Evolutionary conservation across 2,329 filamentous ascomycete genomes (phyloP).

Genomic region (Aspergillus jensenii): DNA sequence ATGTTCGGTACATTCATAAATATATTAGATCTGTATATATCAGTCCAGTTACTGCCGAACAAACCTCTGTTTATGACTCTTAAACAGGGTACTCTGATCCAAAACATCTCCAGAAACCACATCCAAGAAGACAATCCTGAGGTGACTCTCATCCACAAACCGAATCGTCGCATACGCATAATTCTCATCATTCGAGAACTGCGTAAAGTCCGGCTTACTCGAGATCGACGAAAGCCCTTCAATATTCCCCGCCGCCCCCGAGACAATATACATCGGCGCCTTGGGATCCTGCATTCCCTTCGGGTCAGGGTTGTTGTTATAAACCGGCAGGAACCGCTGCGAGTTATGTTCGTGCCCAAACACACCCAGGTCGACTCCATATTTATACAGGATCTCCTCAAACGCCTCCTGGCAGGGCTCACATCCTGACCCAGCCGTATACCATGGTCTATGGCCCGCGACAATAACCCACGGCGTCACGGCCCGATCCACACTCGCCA

Average conservation of each 20-base stretch:
- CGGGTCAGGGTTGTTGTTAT: slow-evolving; percentile 41
- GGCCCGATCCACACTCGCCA: slow-evolving; percentile 56
- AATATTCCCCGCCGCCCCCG: slow-evolving; percentile 58
- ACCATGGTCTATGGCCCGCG: slow-evolving; percentile 50
- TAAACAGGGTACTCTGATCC: slow-evolving; percentile 51
- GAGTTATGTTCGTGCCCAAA: slow-evolving; percentile 62
- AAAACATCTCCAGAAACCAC: slow-evolving; percentile 51
- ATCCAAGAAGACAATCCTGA: slow-evolving; percentile 54
- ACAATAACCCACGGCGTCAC: slow-evolving; percentile 57
- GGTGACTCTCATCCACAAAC: slow-evolving; percentile 46
- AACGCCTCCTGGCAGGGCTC: slow-evolving; percentile 52
- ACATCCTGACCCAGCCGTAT: slow-evolving; percentile 45
- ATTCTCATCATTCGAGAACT: slow-evolving; percentile 37
- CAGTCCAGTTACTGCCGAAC: slow-evolving; percentile 47
- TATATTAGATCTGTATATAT: too few relatives aligned
- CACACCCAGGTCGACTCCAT: slow-evolving; percentile 58
- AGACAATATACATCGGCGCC: slow-evolving; percentile 56
- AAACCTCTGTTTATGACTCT: slow-evolving; percentile 49
- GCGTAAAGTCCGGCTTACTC: slow-evolving; percentile 44
- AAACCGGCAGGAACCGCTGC: slow-evolving; percentile 49
- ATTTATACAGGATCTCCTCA: slow-evolving; percentile 54
- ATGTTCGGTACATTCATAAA: too few relatives aligned
- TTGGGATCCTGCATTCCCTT: slow-evolving; percentile 52
- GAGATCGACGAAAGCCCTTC: slow-evolving; percentile 52
- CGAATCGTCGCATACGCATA: slow-evolving; percentile 54